Conservation (phyloP, 73 alveolate genomes). For the Paramecium tetraurelia region DNA sequence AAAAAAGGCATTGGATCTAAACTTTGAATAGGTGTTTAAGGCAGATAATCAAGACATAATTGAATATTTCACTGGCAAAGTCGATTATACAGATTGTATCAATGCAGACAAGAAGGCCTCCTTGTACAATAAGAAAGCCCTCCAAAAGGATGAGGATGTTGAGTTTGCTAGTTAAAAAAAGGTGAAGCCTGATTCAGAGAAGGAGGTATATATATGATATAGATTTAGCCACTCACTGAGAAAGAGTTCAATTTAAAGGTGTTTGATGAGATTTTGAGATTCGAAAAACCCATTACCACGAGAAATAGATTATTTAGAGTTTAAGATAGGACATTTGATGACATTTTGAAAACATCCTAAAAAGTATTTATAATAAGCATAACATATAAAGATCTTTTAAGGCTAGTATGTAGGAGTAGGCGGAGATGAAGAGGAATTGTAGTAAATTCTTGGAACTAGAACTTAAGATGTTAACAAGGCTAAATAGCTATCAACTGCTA, state of each 20-base stretch:
- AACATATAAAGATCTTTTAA: background rate
- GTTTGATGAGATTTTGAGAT: conserved; percentile 34
- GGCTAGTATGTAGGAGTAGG: conserved; percentile 6
- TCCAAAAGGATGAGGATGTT: background rate
- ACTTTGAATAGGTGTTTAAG: background rate
- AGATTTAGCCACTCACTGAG: background rate
- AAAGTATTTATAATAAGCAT: background rate
- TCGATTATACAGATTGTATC: conserved; percentile 9
- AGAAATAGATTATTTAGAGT: conserved; percentile 52
- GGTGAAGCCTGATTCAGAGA: background rate
- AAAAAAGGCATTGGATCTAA: background rate
- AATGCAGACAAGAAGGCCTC: background rate
- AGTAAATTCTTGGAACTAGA: background rate
- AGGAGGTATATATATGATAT: background rate
- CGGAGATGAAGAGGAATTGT: background rate
- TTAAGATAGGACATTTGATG: conserved; percentile 26
- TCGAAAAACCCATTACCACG: conserved; percentile 26
- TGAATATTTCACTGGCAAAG: conserved; percentile 27
- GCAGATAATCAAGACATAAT: background rate
- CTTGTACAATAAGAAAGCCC: background rate
- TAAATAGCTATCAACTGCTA: background rate
- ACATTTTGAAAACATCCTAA: background rate
- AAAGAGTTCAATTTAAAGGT: conserved; percentile 30
- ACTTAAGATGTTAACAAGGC: background rate
- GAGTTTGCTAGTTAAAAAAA: background rate